Evolutionary conservation across 78 protist species (phyloP).

Genomic region (Goniomonas avonlea): DNA sequence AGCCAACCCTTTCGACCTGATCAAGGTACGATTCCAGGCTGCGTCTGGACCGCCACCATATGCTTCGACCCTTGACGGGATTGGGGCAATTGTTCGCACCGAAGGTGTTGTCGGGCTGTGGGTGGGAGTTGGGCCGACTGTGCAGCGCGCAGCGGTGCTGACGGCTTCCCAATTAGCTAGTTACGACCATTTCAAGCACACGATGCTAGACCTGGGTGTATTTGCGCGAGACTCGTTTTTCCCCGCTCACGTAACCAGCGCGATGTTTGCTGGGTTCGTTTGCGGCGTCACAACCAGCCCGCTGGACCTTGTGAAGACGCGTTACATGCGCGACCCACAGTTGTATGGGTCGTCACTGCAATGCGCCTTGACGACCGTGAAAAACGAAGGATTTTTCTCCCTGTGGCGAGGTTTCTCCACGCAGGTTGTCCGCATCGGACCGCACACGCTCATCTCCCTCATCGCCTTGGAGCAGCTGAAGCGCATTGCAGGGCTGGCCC

Average conservation of each 20-base stretch:
- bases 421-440: conserved; percentile 31
- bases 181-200: conserved; percentile 40
- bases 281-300: conserved; percentile 25
- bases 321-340: too few species aligned
- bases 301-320: conserved; percentile 43
- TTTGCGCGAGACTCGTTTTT: not conserved
- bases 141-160: conserved; percentile 20
- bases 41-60: conserved; percentile 3
- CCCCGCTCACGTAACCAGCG: not conserved
- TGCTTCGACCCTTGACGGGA: not conserved
- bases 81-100: not conserved
- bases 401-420: conserved; percentile 29
- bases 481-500: too few species aligned
- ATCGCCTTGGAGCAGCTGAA: conserved; percentile 32
- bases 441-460: conserved; percentile 45
- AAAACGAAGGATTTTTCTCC: conserved; percentile 7
- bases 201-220: not conserved
- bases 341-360: not conserved
- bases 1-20: conserved; percentile 34
- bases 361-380: conserved; percentile 22
- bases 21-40: conserved; percentile 35
- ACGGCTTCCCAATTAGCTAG: conserved; percentile 25
- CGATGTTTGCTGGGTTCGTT: conserved; percentile 1
- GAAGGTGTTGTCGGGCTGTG: conserved; percentile 36
- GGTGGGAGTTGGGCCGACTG: conserved; percentile 23